phyloP scores from a whole-genome alignment of 768 basidiomycete species.

The Suillus ampliporus region DNA sequence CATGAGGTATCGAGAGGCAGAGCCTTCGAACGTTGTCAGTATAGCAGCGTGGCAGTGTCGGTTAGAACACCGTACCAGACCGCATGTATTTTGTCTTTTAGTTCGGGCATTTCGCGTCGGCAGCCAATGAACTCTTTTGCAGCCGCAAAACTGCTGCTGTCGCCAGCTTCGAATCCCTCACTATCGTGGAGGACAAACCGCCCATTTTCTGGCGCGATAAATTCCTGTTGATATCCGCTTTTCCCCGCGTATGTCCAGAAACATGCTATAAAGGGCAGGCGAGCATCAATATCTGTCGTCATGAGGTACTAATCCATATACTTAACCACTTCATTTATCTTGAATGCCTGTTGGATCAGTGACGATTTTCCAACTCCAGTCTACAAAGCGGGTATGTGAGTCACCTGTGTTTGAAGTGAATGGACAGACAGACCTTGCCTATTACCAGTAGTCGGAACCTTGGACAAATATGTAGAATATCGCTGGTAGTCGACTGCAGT shows the following conservation, averaged over 20 bases:
- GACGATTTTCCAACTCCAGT: conserved; percentile 15
- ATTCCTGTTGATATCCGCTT: conserved; percentile 20
- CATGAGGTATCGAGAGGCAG: conserved; percentile 13
- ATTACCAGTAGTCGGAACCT: conserved; percentile 16
- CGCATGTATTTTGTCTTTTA: conserved; percentile 21
- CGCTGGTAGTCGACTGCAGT: conserved; percentile 10
- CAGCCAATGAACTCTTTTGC: conserved; percentile 18
- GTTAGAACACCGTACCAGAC: conserved; percentile 16
- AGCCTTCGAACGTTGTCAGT: not conserved
- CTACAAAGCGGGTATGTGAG: conserved; percentile 6
- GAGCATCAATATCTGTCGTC: not conserved
- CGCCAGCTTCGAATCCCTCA: conserved; percentile 20
- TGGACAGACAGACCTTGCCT: conserved; percentile 11
- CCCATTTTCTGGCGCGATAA: conserved; percentile 18
- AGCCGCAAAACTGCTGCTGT: not conserved
- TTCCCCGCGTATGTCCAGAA: conserved; percentile 10
- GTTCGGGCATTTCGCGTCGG: conserved; percentile 13
- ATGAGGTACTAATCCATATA: not conserved
- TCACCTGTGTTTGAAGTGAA: not conserved
- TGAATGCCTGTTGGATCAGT: conserved; percentile 13
- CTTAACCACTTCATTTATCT: conserved; percentile 12
- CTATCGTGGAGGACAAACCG: conserved; percentile 25
- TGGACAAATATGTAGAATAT: conserved; percentile 10
- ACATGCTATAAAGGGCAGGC: conserved; percentile 1
- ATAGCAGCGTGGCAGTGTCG: not conserved